Percentiles rank a stretch among this genome's conserved stretches.
phyloP scores from a whole-genome alignment of 768 basidiomycete genomes.

The Rhodocollybia butyracea region DNA sequence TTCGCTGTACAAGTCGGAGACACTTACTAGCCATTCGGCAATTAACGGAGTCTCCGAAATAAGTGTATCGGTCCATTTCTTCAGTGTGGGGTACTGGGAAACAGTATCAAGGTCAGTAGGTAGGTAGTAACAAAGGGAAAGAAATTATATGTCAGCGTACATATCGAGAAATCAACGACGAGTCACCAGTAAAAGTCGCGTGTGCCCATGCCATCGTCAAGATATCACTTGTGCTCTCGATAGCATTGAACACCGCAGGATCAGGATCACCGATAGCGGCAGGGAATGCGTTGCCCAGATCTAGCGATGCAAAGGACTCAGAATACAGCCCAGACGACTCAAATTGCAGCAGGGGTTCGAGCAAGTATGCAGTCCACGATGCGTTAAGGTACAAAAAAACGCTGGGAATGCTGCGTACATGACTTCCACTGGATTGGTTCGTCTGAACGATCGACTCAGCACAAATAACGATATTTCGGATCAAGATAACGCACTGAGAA shows the following conservation, averaged over 20 bases:
- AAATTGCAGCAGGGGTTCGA: slow-evolving; percentile 38
- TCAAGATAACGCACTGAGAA: slow-evolving; percentile 26
- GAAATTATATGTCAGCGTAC: background rate
- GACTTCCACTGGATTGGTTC: slow-evolving; percentile 37
- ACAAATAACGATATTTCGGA: background rate
- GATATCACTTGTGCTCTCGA: background rate
- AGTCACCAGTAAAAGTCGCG: slow-evolving; percentile 12
- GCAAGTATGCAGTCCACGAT: slow-evolving; percentile 34
- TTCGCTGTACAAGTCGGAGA: background rate
- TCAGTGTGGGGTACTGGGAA: slow-evolving; percentile 1
- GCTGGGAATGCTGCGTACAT: slow-evolving; percentile 36
- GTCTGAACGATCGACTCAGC: background rate
- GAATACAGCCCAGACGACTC: slow-evolving; percentile 1
- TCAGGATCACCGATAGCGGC: background rate
- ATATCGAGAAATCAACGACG: slow-evolving; percentile 5
- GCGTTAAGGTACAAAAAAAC: slow-evolving; percentile 38
- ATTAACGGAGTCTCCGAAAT: slow-evolving; percentile 1
- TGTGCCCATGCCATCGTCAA: slow-evolving; percentile 11
- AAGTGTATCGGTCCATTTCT: slow-evolving; percentile 4
- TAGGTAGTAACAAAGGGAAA: background rate
- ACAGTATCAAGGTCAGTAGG: background rate
- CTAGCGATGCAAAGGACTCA: slow-evolving; percentile 5
- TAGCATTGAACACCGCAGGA: background rate
- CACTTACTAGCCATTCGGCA: slow-evolving; percentile 10
- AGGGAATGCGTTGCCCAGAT: slow-evolving; percentile 11